Evolutionary conservation across 2,329 filamentous ascomycete species (phyloP).

Genomic region (Diaporthe vexans): DNA sequence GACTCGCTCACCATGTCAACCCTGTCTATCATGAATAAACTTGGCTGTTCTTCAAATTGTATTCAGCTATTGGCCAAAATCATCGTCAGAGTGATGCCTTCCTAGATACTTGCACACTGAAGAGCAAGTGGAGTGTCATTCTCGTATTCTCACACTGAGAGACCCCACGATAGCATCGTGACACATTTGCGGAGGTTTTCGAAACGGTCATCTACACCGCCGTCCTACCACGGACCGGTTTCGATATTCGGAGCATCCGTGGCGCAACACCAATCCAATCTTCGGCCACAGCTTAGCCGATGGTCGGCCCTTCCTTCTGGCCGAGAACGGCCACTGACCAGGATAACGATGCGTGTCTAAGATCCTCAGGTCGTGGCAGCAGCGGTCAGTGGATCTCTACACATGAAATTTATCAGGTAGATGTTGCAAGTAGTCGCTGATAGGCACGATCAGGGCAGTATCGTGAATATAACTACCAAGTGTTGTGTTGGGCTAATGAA

Average conservation of each 20-base stretch:
- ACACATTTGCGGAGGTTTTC: conserved; percentile 1
- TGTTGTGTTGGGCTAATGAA: background rate
- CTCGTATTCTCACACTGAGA: background rate
- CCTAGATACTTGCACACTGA: background rate
- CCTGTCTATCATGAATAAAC: background rate
- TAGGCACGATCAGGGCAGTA: too few relatives aligned
- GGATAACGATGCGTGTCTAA: background rate
- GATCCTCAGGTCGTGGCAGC: background rate
- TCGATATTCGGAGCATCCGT: background rate
- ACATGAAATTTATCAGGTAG: background rate
- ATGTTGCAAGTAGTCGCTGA: background rate
- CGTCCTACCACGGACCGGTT: background rate
- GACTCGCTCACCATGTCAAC: background rate
- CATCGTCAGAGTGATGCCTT: background rate
- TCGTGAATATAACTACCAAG: too few relatives aligned
- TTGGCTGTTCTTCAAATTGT: background rate
- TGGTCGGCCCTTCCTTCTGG: background rate
- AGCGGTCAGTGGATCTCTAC: background rate
- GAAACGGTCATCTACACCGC: background rate
- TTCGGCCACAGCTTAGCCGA: background rate
- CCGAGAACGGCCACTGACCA: background rate
- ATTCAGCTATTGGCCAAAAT: too few relatives aligned
- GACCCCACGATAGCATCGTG: background rate
- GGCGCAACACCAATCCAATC: background rate
- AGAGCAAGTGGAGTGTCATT: background rate